Evolutionary conservation across 2,329 filamentous ascomycete species (phyloP), one percentile per base, ranked within the genome.

Genomic region (Ampelomyces quisqualis): DNA sequence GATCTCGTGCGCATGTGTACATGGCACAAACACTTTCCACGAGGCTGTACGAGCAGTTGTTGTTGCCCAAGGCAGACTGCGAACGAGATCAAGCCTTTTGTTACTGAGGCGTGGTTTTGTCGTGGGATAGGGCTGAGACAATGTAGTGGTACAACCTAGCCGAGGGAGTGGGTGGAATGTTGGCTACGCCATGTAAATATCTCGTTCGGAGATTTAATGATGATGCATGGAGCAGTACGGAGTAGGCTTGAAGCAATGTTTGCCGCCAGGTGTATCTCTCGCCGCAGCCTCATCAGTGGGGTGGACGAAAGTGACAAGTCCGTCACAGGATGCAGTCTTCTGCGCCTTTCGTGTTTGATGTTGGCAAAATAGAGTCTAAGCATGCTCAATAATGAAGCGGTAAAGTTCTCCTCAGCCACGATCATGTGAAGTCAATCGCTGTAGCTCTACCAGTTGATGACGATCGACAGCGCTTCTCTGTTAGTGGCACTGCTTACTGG

Each of bases 271-370:
- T 32, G 22, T n/a, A 14, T 26, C 11, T 36, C 13, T 19, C 23
- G 36, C 36, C 28, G 36, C 36, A 38, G 32, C 9, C 8, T 32
- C 14, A 32, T 32, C 36, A 28, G 36, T 38, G 28, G 32, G 11
- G 34, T 36, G 7, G 34, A 11, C 7, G 4, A 10, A 17, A 21
- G 19, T 19, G 10, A 14, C 28, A 28, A n/a, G 10, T 13, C 10
- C n/a, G 10, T 19, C 17, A 11, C 19, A 32, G 29, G 29, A 21
- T 19, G 18, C 18, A 3, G 32, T n/a, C n/a, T 5, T 5, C 5
- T 9, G n/a, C 13, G 15, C 14, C 9, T 9, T 13, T 24, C 20
- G 5, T 15, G 14, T 13, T 5, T 9, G 7, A 3, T 26, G 5
- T 14, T 13, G 4, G 13, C 20, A n/a, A 2, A 6, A 4, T n/a